These are phyloP conservation scores for Curvularia hawaiiensis DNA, from an alignment of 2,329 filamentous ascomycete genomes.

Conservation along the genomic window DNA sequence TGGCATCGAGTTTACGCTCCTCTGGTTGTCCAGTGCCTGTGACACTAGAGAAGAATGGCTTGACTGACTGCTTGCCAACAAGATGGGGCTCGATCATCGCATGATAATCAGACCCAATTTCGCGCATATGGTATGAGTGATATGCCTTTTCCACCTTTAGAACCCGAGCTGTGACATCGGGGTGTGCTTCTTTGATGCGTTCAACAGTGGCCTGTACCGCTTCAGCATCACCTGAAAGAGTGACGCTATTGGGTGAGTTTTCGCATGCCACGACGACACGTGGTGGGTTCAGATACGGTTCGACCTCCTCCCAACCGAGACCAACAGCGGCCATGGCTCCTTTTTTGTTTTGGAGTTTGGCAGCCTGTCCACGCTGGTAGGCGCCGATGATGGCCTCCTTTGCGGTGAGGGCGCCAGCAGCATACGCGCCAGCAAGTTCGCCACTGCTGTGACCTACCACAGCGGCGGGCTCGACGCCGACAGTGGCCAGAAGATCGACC, in stretches of 20 bases:
- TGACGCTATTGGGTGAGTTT: slow-evolving; percentile 26
- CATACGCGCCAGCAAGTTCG: slow-evolving; percentile 50
- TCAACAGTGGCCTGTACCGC: background rate
- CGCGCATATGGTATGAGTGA: slow-evolving; percentile 36
- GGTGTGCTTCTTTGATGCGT: slow-evolving; percentile 23
- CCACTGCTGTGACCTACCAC: slow-evolving; percentile 49
- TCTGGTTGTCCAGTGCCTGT: too few relatives aligned
- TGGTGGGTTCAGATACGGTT: background rate
- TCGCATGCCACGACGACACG: slow-evolving; percentile 16
- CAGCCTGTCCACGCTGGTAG: slow-evolving; percentile 20
- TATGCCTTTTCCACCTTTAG: slow-evolving; percentile 34
- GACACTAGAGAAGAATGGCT: too few relatives aligned
- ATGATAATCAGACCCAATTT: slow-evolving; percentile 17
- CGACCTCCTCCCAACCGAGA: slow-evolving; percentile 6
- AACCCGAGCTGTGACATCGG: slow-evolving; percentile 21
- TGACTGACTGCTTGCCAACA: too few relatives aligned
- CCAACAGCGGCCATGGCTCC: slow-evolving; percentile 25
- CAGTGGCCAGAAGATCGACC: slow-evolving; percentile 13
- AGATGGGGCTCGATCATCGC: background rate
- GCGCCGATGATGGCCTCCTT: slow-evolving; percentile 26
- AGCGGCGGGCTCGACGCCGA: slow-evolving; percentile 19
- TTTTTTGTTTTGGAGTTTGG: background rate
- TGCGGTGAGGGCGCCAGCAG: slow-evolving; percentile 31
- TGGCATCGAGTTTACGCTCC: too few relatives aligned
- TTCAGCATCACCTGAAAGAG: slow-evolving; percentile 29